Percentiles rank a stretch among this genome's conserved stretches.
Conservation (phyloP, 148 eudicot genomes). For the Silene conica region DNA sequence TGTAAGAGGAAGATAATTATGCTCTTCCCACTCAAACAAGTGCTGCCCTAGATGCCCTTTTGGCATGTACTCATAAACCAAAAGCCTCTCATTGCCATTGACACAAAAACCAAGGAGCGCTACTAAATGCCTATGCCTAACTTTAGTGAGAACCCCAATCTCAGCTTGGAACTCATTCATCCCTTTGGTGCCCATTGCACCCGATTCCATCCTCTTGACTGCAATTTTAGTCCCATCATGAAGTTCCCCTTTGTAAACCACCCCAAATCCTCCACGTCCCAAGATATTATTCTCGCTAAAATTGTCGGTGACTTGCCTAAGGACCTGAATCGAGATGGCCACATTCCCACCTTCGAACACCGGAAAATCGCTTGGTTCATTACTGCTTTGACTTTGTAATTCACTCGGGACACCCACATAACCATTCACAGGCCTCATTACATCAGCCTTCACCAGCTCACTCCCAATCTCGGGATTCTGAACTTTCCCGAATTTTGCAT, state of each 20-base stretch:
- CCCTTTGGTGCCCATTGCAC: slow-evolving; percentile 48
- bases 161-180: slow-evolving; percentile 71
- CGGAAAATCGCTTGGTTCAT: slow-evolving; percentile 29
- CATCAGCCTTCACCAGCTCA: neutral
- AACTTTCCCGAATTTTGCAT: slow-evolving; percentile 36
- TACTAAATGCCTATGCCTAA: slow-evolving; percentile 78
- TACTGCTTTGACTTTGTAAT: slow-evolving; percentile 32
- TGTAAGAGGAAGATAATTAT: slow-evolving; percentile 17
- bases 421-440: slow-evolving; percentile 24
- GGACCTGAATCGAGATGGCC: slow-evolving; percentile 28
- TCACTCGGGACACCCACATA: slow-evolving; percentile 26
- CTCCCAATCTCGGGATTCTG: slow-evolving; percentile 38
- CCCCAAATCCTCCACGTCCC: slow-evolving; percentile 76
- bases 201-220: slow-evolving; percentile 76
- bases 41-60: slow-evolving; percentile 59
- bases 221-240: slow-evolving; percentile 79
- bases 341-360: slow-evolving; percentile 31
- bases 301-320: slow-evolving; percentile 56
- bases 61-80: slow-evolving; percentile 87
- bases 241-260: slow-evolving; percentile 63
- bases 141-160: slow-evolving; percentile 70
- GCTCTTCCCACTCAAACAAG: slow-evolving; percentile 28
- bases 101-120: slow-evolving; percentile 62
- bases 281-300: slow-evolving; percentile 57
- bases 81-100: slow-evolving; percentile 67